Evolutionary conservation across 208 protist species (phyloP), one percentile per base, ranked within the genome.

Genomic region (Phytomonas francai): DNA sequence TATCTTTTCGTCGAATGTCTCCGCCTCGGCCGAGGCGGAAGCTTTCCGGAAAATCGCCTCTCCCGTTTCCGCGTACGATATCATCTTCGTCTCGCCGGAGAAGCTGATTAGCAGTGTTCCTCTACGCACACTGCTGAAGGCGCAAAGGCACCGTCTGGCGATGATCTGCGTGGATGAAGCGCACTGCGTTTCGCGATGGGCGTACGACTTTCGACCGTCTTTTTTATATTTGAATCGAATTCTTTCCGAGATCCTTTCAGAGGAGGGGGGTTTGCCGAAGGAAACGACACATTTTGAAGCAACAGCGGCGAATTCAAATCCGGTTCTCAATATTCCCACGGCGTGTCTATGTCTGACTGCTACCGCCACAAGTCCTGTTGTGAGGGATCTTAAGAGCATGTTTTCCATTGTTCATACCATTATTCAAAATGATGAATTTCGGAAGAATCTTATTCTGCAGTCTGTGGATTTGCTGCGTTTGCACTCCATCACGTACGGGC

Each of bases 161-260:
- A 80, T 96, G 64, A 68, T 96, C 14, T 96, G 91, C 78, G 74
- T 99, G 32, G 97, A 99, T 73, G 97, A 99, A 76, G 97, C 92
- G 45, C 97, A 99, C 75, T 99, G 97, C 74, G 84, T 98, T 7
- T 98, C 95, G 0, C 84, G 97, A 67, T 98, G 97, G 97, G 92
- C 92, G 6, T 97, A 98, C 73, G 97, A 99, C 70, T 99, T 98
- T 74, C 78, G 90, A 0, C 88, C 88, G 3, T 72, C 80, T 31
- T 97, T 89, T 64, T 84, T 93, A 83, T 94, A 92, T 58, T 62
- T 95, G 8, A 77, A 81, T 30, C 74, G 81, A 19, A 73, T 92
- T 9, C 70, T 97, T 0, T 61, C 16, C 59, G 59, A 63, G 16
- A 63, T 5, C 65, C 14, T 8, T 39, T 30, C 27, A 11, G 11